Conservation (phyloP, 306 rosid genomes). For the Pterocarpus macrocarpus region DNA sequence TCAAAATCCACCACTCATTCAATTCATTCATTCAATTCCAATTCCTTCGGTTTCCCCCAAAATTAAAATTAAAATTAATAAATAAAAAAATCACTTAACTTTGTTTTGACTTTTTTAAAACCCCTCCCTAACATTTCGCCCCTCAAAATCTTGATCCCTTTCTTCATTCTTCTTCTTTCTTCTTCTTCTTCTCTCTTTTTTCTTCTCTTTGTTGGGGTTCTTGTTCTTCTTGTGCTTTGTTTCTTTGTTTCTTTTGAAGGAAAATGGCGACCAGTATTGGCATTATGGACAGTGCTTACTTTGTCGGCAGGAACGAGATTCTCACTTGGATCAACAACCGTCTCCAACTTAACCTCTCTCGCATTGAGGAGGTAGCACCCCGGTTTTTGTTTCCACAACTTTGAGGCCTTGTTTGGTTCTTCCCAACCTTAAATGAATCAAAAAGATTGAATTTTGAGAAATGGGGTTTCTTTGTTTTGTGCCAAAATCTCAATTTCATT, state of each 20-base stretch:
- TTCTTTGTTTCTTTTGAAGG: neutral
- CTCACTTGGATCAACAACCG: constrained; percentile 93
- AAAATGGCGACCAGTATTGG: constrained; percentile 93
- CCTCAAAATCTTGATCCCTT: constrained; percentile 39
- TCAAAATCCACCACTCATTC: constrained; percentile 44
- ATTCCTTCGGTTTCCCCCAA: constrained; percentile 32
- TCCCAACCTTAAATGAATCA: neutral
- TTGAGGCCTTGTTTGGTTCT: no score
- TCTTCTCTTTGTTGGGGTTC: neutral
- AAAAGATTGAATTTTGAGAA: neutral
- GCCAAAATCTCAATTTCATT: constrained; percentile 3
- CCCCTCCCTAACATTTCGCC: constrained; percentile 48
- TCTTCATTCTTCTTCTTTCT: neutral
- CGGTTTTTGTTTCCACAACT: no score
- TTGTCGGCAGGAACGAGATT: constrained; percentile 98
- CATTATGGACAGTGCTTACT: constrained; percentile 96
- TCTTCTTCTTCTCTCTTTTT: neutral
- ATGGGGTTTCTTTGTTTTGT: constrained; percentile 21
- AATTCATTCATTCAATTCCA: constrained; percentile 39
- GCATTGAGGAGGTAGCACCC: constrained; percentile 85
- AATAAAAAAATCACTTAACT: neutral
- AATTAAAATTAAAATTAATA: neutral
- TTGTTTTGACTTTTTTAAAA: constrained; percentile 9
- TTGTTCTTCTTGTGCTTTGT: neutral
- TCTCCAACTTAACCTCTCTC: constrained; percentile 93